Percentiles rank a stretch among this genome's conserved stretches.
Conservation (phyloP, 2,329 filamentous ascomycete species). For the Eurotiales sp. region DNA sequence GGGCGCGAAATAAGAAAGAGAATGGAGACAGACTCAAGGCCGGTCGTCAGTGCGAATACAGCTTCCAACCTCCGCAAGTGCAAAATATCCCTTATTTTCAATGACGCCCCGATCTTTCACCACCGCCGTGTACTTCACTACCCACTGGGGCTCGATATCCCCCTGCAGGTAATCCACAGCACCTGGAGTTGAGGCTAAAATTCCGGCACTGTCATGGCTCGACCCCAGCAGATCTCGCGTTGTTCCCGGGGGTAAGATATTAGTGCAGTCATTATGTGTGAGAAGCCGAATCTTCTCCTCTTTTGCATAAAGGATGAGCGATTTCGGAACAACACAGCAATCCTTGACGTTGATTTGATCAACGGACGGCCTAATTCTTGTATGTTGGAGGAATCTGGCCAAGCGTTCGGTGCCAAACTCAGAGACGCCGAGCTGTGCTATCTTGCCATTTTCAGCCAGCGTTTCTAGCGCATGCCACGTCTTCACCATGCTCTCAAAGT, state of each 20-base stretch:
- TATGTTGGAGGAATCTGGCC: constrained; percentile 67
- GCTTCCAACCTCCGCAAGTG: constrained; percentile 67
- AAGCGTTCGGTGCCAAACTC: constrained; percentile 89
- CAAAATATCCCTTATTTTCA: constrained; percentile 98
- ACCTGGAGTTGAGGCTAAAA: constrained; percentile 62
- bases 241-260: constrained; percentile 83
- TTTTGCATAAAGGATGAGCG: constrained; percentile 79
- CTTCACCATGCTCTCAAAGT: constrained; percentile 63
- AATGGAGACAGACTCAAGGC: no score
- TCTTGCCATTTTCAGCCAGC: constrained; percentile 66
- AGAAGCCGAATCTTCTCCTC: constrained; percentile 78
- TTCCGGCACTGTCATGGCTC: constrained; percentile 60
- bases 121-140: constrained; percentile 94
- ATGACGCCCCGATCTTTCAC: constrained; percentile 91
- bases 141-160: constrained; percentile 85
- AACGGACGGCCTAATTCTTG: constrained; percentile 70
- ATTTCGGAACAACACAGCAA: constrained; percentile 92
- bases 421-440: constrained; percentile 74
- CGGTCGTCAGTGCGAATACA: constrained; percentile 26
- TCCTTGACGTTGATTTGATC: constrained; percentile 96
- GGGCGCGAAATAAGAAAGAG: background rate
- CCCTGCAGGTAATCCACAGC: constrained; percentile 60
- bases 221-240: constrained; percentile 77
- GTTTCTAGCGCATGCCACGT: constrained; percentile 66
- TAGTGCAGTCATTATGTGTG: constrained; percentile 90